These are phyloP conservation scores for Butyriboletus loyo DNA, from an alignment of 768 basidiomycete genomes.

Conservation along the genomic window DNA sequence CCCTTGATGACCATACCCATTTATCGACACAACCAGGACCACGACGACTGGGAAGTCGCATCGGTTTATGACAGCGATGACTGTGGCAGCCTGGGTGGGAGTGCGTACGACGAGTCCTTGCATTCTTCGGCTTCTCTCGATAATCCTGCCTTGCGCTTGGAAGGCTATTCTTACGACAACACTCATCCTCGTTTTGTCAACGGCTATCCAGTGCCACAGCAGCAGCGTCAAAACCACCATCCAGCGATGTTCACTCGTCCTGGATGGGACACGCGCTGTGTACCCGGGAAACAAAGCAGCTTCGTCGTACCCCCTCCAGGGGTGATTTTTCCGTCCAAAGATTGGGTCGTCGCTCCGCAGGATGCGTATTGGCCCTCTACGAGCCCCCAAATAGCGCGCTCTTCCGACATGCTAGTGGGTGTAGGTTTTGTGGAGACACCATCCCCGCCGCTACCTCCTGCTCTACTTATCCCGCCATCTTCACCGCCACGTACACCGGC, in stretches of 20 bases:
- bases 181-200: conserved; percentile 1
- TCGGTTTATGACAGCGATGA: conserved; percentile 30
- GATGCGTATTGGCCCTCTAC: conserved; percentile 13
- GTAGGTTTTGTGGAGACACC: conserved; percentile 2
- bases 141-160: conserved; percentile 7
- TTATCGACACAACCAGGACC: conserved; percentile 23
- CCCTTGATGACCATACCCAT: conserved; percentile 24
- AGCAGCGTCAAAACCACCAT: conserved; percentile 10
- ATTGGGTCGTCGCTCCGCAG: conserved; percentile 13
- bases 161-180: conserved; percentile 2
- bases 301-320: conserved; percentile 27
- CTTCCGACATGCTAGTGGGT: conserved; percentile 1
- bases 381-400: neutral
- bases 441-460: conserved; percentile 7
- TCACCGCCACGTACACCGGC: conserved; percentile 11
- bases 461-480: conserved; percentile 13
- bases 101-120: conserved; percentile 15
- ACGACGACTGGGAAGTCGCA: conserved; percentile 30
- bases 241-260: neutral
- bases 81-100: conserved; percentile 24
- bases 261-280: conserved; percentile 9
- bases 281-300: conserved; percentile 8
- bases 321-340: conserved; percentile 22
- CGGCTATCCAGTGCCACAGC: conserved; percentile 18
- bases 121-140: conserved; percentile 2